Percentiles rank a stretch among this genome's conserved stretches.
Evolutionary conservation across 2,329 filamentous ascomycete species (phyloP).

Genomic region (Xylaria sp.): DNA sequence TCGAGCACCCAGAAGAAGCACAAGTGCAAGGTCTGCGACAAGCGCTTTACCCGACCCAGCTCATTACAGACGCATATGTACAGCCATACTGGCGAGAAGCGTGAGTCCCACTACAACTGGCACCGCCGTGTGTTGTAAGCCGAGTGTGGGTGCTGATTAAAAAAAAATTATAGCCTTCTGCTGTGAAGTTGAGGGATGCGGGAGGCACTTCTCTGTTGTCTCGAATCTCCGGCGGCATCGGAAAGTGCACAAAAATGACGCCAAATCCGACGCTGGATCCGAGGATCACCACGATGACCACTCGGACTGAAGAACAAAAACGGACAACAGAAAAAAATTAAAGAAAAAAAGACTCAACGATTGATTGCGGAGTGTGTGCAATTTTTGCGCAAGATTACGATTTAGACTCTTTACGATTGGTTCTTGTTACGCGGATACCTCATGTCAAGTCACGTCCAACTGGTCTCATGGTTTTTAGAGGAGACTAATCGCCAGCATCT

Average conservation of each 20-base stretch:
- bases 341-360: conserved; percentile 3
- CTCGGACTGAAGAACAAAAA: conserved; percentile 54
- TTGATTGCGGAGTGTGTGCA: conserved; percentile 25
- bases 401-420: conserved; percentile 30
- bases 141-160: conserved; percentile 15
- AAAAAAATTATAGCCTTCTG: conserved; percentile 73
- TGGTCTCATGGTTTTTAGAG: conserved; percentile 30
- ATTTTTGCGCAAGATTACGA: conserved; percentile 29
- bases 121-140: not conserved
- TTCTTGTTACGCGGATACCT: conserved; percentile 30
- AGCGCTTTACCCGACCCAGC: conserved; percentile 92
- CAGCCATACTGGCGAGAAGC: conserved; percentile 97
- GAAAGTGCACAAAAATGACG: conserved; percentile 89
- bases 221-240: conserved; percentile 93
- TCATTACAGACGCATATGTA: conserved; percentile 98
- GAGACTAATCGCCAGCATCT: conserved; percentile 28
- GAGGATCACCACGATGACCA: conserved; percentile 66
- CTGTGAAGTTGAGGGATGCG: conserved; percentile 93
- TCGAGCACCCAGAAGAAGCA: conserved; percentile 98
- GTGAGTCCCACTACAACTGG: conserved; percentile 64
- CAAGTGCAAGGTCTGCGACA: conserved; percentile 98
- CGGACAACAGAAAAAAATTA: conserved; percentile 16
- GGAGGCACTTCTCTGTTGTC: conserved; percentile 94
- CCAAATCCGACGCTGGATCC: conserved; percentile 64
- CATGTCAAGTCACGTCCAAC: conserved; percentile 27